Percentiles rank a stretch among this genome's conserved stretches.
Evolutionary conservation across 768 basidiomycete genomes (phyloP).

Genomic region (Chalciporus piperatus): DNA sequence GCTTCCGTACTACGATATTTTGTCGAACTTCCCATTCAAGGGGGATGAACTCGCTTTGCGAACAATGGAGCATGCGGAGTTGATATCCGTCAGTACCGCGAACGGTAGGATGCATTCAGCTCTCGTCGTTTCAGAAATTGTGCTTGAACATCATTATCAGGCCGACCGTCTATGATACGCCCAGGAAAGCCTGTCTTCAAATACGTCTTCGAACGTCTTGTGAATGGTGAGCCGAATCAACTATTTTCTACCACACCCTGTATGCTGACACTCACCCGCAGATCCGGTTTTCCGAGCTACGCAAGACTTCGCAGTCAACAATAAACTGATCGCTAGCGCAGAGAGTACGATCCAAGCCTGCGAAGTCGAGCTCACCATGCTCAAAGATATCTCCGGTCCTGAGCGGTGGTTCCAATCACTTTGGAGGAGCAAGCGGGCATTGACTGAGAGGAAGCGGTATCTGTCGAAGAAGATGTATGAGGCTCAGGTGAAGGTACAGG

Average conservation of each 20-base stretch:
- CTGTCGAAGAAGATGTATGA: constrained; percentile 72
- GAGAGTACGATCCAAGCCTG: constrained; percentile 67
- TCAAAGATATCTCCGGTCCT: constrained; percentile 61
- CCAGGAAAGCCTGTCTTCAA: constrained; percentile 91
- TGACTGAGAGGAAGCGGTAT: constrained; percentile 59
- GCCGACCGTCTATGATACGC: constrained; percentile 77
- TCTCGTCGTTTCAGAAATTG: neutral
- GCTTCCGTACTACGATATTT: constrained; percentile 79
- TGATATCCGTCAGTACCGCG: constrained; percentile 75
- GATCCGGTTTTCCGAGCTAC: constrained; percentile 77
- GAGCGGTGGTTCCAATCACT: constrained; percentile 41
- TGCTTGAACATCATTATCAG: constrained; percentile 35
- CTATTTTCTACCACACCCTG: neutral
- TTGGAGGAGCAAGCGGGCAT: constrained; percentile 47
- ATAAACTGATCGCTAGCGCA: constrained; percentile 54
- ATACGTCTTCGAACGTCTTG: constrained; percentile 80
- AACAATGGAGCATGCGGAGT: constrained; percentile 84
- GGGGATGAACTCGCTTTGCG: constrained; percentile 81
- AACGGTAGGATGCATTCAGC: constrained; percentile 49
- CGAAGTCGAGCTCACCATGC: constrained; percentile 70
- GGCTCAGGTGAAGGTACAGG: constrained; percentile 65
- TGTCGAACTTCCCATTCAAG: constrained; percentile 87
- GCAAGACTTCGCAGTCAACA: constrained; percentile 80
- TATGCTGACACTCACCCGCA: constrained; percentile 22
- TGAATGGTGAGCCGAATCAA: constrained; percentile 52